A percentile compares a stretch with the other conserved stretches of the same genome.
Conservation (phyloP, 164 flowering plant genomes). For the Liriodendron chinense region DNA sequence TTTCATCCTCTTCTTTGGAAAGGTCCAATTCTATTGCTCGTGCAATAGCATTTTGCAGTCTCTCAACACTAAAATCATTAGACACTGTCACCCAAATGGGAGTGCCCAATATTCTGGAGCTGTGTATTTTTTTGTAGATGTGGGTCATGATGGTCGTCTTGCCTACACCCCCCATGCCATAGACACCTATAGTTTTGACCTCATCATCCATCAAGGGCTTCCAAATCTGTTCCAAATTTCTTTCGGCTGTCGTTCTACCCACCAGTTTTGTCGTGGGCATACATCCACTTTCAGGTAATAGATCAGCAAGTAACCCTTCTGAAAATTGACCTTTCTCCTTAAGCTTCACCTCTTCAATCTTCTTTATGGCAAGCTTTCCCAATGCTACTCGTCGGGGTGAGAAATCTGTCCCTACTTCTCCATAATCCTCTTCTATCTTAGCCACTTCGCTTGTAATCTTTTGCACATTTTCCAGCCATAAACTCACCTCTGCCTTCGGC, state of each 20-base stretch:
- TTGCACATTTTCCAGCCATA: neutral
- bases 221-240: neutral
- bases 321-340: neutral
- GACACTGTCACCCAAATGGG: neutral
- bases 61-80: neutral
- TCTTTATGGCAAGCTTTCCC: neutral
- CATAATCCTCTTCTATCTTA: neutral
- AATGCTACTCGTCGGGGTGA: neutral
- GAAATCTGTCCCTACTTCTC: neutral
- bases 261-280: neutral
- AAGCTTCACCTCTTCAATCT: neutral
- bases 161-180: conserved; percentile 1
- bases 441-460: neutral
- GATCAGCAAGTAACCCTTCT: neutral
- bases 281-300: neutral
- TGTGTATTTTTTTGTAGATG: neutral
- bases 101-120: neutral
- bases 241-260: neutral
- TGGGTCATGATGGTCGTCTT: neutral
- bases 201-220: neutral
- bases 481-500: neutral
- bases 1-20: neutral
- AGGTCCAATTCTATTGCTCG: neutral
- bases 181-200: neutral
- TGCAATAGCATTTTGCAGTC: neutral